Percentiles rank a stretch among this genome's conserved stretches.
Conservation (phyloP, 768 basidiomycete species). For the Xerocomellus chrysenteron region DNA sequence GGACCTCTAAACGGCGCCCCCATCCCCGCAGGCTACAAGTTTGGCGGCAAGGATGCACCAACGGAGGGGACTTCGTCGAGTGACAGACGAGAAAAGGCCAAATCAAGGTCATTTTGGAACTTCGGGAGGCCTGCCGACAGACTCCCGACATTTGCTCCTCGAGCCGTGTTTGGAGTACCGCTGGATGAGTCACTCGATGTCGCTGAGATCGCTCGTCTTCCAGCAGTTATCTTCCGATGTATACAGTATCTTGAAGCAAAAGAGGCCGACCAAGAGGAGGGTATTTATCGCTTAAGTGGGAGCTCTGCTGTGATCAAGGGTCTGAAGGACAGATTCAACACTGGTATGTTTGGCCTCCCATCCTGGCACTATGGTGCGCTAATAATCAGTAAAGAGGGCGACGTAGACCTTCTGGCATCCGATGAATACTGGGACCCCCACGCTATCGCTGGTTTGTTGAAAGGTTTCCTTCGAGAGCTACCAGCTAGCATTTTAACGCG, state of each 20-base stretch:
- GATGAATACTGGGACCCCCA: slow-evolving; percentile 98
- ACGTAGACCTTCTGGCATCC: slow-evolving; percentile 81
- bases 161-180: slow-evolving; percentile 87
- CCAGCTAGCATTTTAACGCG: slow-evolving; percentile 91
- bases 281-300: slow-evolving; percentile 94
- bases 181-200: slow-evolving; percentile 87
- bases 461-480: slow-evolving; percentile 89
- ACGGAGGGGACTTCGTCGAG: slow-evolving; percentile 41
- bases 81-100: slow-evolving; percentile 88
- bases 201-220: slow-evolving; percentile 85
- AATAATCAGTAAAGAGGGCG: slow-evolving; percentile 69
- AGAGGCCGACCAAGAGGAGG: slow-evolving; percentile 94
- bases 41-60: slow-evolving; percentile 71
- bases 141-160: slow-evolving; percentile 42
- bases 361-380: slow-evolving; percentile 5
- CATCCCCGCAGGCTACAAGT: slow-evolving; percentile 88
- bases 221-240: slow-evolving; percentile 92
- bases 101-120: slow-evolving; percentile 91
- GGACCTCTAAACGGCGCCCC: slow-evolving; percentile 82
- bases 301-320: slow-evolving; percentile 94
- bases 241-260: slow-evolving; percentile 95
- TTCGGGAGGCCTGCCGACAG: slow-evolving; percentile 68
- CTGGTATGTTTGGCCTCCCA: slow-evolving; percentile 49
- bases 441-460: slow-evolving; percentile 93
- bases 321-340: slow-evolving; percentile 90